phyloP scores from a whole-genome alignment of 495 filamentous ascomycete genomes.

The Endocarpon pusillum region DNA sequence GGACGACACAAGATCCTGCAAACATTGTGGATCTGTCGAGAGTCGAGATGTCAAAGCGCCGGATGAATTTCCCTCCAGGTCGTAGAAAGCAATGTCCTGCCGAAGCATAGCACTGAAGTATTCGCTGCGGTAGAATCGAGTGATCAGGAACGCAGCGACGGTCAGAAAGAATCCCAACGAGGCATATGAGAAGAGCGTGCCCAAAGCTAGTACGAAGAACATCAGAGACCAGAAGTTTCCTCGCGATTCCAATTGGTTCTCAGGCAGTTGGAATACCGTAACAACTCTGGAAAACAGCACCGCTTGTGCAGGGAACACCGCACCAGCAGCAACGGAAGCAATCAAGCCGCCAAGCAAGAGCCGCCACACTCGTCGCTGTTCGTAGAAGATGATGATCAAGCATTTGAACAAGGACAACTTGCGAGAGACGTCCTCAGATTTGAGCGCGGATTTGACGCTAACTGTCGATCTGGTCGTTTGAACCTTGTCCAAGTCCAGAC shows the following conservation, averaged over 20 bases:
- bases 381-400: slow-evolving; percentile 2
- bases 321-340: slow-evolving; percentile 3
- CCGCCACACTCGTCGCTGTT: slow-evolving; percentile 1
- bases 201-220: slow-evolving; percentile 38
- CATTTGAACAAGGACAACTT: slow-evolving; percentile 2
- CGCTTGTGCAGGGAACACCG: slow-evolving; percentile 18
- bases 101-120: slow-evolving; percentile 29
- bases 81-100: slow-evolving; percentile 33
- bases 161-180: slow-evolving; percentile 6
- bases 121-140: slow-evolving; percentile 21
- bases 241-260: slow-evolving; percentile 8
- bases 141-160: slow-evolving; percentile 25
- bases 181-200: no score
- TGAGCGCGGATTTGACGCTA: no score
- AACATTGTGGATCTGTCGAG: slow-evolving; percentile 38
- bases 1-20: slow-evolving; percentile 42
- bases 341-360: background rate
- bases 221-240: slow-evolving; percentile 30
- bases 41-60: slow-evolving; percentile 33
- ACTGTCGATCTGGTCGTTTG: background rate
- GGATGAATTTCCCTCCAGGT: slow-evolving; percentile 27
- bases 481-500: background rate
- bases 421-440: no score
- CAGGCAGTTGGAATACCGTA: slow-evolving; percentile 13
- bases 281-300: slow-evolving; percentile 20